Conservation (phyloP, 2,329 filamentous ascomycete genomes). For the Geosmithia morbida region DNA sequence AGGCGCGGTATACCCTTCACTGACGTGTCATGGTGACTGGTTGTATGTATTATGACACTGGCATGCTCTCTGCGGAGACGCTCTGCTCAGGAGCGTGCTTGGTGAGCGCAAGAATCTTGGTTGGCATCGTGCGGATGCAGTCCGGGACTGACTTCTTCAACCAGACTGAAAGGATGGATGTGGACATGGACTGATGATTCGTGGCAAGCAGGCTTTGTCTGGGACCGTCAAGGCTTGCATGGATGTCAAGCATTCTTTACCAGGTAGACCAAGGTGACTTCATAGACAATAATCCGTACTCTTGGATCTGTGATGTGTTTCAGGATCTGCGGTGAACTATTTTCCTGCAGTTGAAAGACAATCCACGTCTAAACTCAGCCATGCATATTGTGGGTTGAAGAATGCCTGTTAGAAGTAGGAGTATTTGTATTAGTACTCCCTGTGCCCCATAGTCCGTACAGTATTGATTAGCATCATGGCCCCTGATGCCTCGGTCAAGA, state of each 20-base stretch:
- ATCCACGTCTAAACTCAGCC: too few relatives aligned
- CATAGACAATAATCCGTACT: background rate
- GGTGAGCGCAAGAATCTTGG: too few relatives aligned
- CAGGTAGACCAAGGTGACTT: background rate
- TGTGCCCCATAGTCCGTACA: too few relatives aligned
- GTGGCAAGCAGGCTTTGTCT: background rate
- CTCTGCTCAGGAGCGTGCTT: too few relatives aligned
- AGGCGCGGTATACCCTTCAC: constrained; percentile 2
- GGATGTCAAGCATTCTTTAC: background rate
- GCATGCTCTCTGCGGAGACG: too few relatives aligned
- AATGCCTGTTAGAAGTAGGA: too few relatives aligned
- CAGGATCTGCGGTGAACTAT: too few relatives aligned
- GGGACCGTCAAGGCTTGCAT: background rate
- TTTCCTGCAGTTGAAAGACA: too few relatives aligned
- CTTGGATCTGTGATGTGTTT: background rate
- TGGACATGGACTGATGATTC: background rate
- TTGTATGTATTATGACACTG: too few relatives aligned
- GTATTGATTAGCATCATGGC: too few relatives aligned
- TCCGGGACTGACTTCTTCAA: background rate
- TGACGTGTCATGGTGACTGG: background rate
- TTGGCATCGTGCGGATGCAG: background rate
- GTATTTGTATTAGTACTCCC: too few relatives aligned
- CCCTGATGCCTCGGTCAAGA: background rate
- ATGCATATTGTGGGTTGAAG: background rate
- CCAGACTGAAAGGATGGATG: background rate